Base-by-base conservation (phyloP, 345 rosid genomes). In the Gossypium arboreum region DNA sequence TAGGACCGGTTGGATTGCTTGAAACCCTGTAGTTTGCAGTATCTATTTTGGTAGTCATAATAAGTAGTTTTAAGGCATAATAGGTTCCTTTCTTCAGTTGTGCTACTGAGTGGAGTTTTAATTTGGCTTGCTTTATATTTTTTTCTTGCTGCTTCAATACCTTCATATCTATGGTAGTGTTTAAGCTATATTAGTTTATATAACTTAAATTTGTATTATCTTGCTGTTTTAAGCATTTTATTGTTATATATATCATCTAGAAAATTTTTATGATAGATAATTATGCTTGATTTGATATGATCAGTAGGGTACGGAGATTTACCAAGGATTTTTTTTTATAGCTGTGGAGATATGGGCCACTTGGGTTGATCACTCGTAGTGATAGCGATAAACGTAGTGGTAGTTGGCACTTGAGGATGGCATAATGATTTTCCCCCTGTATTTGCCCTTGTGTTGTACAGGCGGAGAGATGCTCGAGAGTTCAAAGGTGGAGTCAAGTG, bases 381-480 rank as follows among this genome's bases (percentile, higher is more conserved):
- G 83, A 83, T 88, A 85, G 89, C 75, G 73, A 79, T 89, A 89
- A 84, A 83, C 72, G 13, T 90, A 88, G 88, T 80, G 86, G 87
- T 87, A 85, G 88, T 81, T 86, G 79, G 84, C 83, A 79, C 82
- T 78, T 84, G 83, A 83, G 82, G 80, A 82, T 84, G 84, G 81
- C 84, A 88, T 92, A 88, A 92, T 90, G 87, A 83, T 83, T 85
- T 87, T 79, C 85, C 82, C 84, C 87, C 83, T 89, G 85, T 87
- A 87, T 87, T 87, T 86, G 86, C 83, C 84, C 86, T 88, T 85
- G 85, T 85, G 86, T 85, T 86, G 83, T 81, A 88, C 89, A 86
- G 89, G 89, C 79, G 87, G 86, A 85, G 79, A 83, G 85, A 80
- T 81, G 88, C 86, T 82, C 83, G 57, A 79, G 87, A 79, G 87